A percentile compares a stretch with the other conserved stretches of the same genome.
phyloP scores from a whole-genome alignment of 306 rosid genomes.

The Arachis hypogaea region DNA sequence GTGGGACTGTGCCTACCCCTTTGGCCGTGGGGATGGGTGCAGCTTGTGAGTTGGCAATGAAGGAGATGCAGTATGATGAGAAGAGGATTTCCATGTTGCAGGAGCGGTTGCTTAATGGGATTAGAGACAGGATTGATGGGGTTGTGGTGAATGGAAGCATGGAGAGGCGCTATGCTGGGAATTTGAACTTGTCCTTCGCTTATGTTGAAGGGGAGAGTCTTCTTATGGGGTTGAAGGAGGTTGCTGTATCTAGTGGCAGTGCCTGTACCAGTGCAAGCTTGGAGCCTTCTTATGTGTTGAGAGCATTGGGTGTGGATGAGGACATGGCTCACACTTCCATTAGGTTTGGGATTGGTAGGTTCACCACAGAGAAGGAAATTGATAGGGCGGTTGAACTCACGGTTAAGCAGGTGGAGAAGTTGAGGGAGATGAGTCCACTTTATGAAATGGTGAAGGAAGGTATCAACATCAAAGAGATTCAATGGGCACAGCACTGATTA shows the following conservation, averaged over 20 bases:
- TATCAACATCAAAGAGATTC: slow-evolving; percentile 76
- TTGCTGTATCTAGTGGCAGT: slow-evolving; percentile 98
- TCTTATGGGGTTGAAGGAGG: slow-evolving; percentile 97
- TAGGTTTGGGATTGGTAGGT: slow-evolving; percentile 95
- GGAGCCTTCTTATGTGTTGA: slow-evolving; percentile 94
- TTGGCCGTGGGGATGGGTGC: slow-evolving; percentile 90
- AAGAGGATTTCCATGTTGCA: slow-evolving; percentile 62
- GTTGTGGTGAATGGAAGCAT: slow-evolving; percentile 92
- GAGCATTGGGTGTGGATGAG: slow-evolving; percentile 98
- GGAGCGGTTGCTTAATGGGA: slow-evolving; percentile 68
- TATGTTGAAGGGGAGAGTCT: slow-evolving; percentile 94
- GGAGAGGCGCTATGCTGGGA: slow-evolving; percentile 80
- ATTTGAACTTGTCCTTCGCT: slow-evolving; percentile 81
- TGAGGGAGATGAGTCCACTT: slow-evolving; percentile 97
- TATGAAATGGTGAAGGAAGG: slow-evolving; percentile 97
- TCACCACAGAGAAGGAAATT: slow-evolving; percentile 86
- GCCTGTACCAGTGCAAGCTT: slow-evolving; percentile 96
- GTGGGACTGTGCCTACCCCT: slow-evolving; percentile 92
- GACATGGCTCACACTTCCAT: slow-evolving; percentile 98
- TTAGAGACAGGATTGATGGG: slow-evolving; percentile 67
- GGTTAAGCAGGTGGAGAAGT: slow-evolving; percentile 78
- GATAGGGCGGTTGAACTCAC: slow-evolving; percentile 79
- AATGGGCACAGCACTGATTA: slow-evolving; percentile 85
- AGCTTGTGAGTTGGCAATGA: slow-evolving; percentile 78
- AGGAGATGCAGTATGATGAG: slow-evolving; percentile 85